Evolutionary conservation across 148 eudicot genomes (phyloP).

Genomic region (Vaccinium vitisidaea): DNA sequence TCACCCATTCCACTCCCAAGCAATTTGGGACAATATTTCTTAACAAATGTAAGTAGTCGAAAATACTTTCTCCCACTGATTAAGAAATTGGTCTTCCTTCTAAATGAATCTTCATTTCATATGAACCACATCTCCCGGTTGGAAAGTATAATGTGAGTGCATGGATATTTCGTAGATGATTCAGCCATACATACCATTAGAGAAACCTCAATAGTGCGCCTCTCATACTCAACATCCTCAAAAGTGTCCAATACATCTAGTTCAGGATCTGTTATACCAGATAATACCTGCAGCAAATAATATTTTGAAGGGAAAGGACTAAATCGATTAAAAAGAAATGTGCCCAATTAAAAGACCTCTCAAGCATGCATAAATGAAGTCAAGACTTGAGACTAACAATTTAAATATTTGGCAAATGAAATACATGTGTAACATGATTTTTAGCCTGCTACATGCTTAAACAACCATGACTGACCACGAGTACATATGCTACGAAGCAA

Average conservation of each 20-base stretch:
- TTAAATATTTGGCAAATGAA: background rate
- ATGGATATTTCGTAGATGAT: background rate
- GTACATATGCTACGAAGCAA: background rate
- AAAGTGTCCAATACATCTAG: constrained; percentile 29
- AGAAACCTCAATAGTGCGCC: constrained; percentile 25
- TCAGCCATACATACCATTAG: constrained; percentile 33
- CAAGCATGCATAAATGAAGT: background rate
- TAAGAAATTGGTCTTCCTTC: background rate
- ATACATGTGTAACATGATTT: background rate
- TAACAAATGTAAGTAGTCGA: background rate
- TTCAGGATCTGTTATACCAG: constrained; percentile 28
- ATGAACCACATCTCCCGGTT: background rate
- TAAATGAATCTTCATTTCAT: constrained; percentile 7
- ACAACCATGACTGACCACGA: background rate
- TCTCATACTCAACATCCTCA: constrained; percentile 36
- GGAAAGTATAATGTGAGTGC: background rate
- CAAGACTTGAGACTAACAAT: background rate
- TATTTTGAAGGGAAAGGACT: background rate
- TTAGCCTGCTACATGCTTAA: background rate
- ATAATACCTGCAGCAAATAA: constrained; percentile 30
- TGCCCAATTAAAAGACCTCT: background rate
- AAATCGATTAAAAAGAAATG: background rate
- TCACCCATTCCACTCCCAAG: no score
- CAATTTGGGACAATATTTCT: no score
- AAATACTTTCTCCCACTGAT: background rate